Evolutionary conservation across 2,329 filamentous ascomycete species (phyloP).

Genomic region (Aspergillus eucalypticola): DNA sequence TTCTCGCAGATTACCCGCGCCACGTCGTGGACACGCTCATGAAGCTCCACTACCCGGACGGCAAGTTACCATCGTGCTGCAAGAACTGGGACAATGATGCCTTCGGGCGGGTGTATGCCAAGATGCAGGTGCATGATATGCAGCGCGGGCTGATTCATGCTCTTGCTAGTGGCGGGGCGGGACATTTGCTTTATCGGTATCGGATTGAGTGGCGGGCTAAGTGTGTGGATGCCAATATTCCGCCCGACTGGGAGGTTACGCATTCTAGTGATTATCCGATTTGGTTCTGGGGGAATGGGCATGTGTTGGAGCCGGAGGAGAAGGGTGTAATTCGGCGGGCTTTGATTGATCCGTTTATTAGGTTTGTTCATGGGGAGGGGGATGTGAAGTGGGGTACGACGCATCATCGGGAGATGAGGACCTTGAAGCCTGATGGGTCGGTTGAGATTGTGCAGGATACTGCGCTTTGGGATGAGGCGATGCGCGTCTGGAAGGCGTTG

Average conservation of each 20-base stretch:
- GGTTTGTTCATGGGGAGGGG: slow-evolving; percentile 29
- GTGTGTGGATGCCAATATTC: slow-evolving; percentile 46
- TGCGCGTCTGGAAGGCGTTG: slow-evolving; percentile 49
- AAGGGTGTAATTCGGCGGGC: slow-evolving; percentile 41
- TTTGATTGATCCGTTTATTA: slow-evolving; percentile 31
- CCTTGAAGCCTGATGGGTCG: slow-evolving; percentile 47
- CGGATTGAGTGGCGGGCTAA: slow-evolving; percentile 56
- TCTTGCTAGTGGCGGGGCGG: slow-evolving; percentile 46
- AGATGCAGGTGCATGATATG: slow-evolving; percentile 57
- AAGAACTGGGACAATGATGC: slow-evolving; percentile 51
- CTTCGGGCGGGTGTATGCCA: slow-evolving; percentile 58
- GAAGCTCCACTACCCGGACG: slow-evolving; percentile 45
- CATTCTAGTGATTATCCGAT: slow-evolving; percentile 56
- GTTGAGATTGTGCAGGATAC: slow-evolving; percentile 50
- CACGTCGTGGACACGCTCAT: slow-evolving; percentile 48
- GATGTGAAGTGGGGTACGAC: slow-evolving; percentile 27
- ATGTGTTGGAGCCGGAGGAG: slow-evolving; percentile 44
- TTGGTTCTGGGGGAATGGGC: slow-evolving; percentile 59
- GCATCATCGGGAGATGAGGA: slow-evolving; percentile 42
- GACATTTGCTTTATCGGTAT: slow-evolving; percentile 53
- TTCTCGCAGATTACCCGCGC: slow-evolving; percentile 56
- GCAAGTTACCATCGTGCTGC: slow-evolving; percentile 41
- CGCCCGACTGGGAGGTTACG: slow-evolving; percentile 55
- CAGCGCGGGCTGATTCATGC: slow-evolving; percentile 54
- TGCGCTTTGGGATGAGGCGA: slow-evolving; percentile 47